phyloP scores from a whole-genome alignment of 2,329 filamentous ascomycete genomes.

The Venturia oleaginea region DNA sequence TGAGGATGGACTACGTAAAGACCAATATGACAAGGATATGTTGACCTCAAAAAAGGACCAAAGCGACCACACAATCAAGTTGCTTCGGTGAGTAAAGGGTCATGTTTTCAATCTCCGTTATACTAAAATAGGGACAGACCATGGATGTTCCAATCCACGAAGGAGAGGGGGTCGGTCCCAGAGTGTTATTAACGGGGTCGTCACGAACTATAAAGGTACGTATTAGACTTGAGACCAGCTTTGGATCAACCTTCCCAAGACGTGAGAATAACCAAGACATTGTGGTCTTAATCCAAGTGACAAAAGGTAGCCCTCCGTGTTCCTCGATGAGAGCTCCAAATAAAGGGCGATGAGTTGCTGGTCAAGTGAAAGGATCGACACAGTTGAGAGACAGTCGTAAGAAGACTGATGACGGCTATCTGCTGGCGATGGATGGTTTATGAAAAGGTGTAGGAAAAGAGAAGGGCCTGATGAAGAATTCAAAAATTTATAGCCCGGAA shows the following conservation, averaged over 20 bases:
- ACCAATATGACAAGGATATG: too few species aligned
- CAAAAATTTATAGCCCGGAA: too few species aligned
- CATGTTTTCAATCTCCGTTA: conserved; percentile 57
- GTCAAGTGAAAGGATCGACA: background rate
- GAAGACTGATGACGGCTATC: background rate
- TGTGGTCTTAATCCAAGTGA: background rate
- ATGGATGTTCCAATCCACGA: conserved; percentile 42
- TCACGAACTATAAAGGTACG: background rate
- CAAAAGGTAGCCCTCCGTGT: background rate
- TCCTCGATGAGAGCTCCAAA: too few species aligned
- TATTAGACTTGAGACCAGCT: background rate
- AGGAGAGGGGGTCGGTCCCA: conserved; percentile 56
- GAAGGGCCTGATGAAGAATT: background rate
- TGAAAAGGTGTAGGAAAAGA: background rate
- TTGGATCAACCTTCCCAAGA: background rate
- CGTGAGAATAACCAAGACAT: background rate
- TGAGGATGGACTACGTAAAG: background rate
- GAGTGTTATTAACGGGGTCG: conserved; percentile 66
- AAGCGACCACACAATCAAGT: conserved; percentile 45
- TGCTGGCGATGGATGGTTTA: background rate
- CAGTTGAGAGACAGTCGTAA: background rate
- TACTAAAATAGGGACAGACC: conserved; percentile 78
- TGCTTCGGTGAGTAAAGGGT: conserved; percentile 34
- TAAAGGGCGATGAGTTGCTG: too few species aligned
- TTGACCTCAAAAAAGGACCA: conserved; percentile 63